A percentile compares a stretch with the other conserved stretches of the same genome.
These are phyloP conservation scores for Acanthamoeba lenticulata DNA, from an alignment of 208 protist genomes.

Conservation along the genomic window DNA sequence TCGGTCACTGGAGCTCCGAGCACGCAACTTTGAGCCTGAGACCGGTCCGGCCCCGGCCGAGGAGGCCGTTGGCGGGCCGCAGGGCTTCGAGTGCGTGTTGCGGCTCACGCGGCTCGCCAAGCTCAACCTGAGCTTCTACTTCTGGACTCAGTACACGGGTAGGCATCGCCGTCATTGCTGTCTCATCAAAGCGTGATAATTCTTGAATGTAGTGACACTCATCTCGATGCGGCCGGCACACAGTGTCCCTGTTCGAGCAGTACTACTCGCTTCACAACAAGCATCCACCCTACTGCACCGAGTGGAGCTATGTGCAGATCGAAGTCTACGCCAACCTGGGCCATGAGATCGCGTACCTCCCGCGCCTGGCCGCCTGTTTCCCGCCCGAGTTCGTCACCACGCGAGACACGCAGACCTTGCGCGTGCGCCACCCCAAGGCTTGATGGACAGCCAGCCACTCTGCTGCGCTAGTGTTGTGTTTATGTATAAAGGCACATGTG, in stretches of 20 bases:
- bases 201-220: no score
- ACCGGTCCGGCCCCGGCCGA: background rate
- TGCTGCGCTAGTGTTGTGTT: no score
- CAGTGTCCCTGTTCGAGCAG: background rate
- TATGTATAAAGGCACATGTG: no score
- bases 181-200: no score
- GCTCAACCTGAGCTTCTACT: background rate
- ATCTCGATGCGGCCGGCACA: background rate
- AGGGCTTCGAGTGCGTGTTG: slow-evolving; percentile 2
- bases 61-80: background rate
- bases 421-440: background rate
- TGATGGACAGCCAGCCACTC: no score
- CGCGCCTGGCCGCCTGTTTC: background rate
- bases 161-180: background rate
- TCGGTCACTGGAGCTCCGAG: background rate
- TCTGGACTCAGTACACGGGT: slow-evolving; percentile 11
- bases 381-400: background rate
- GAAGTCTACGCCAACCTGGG: slow-evolving; percentile 3
- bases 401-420: background rate
- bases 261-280: background rate
- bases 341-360: background rate
- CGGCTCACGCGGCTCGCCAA: background rate
- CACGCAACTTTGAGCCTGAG: background rate
- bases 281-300: background rate
- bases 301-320: background rate